These are phyloP conservation scores for Planoprotostelium fungivorum DNA, from an alignment of 78 protist genomes.

Conservation along the genomic window DNA sequence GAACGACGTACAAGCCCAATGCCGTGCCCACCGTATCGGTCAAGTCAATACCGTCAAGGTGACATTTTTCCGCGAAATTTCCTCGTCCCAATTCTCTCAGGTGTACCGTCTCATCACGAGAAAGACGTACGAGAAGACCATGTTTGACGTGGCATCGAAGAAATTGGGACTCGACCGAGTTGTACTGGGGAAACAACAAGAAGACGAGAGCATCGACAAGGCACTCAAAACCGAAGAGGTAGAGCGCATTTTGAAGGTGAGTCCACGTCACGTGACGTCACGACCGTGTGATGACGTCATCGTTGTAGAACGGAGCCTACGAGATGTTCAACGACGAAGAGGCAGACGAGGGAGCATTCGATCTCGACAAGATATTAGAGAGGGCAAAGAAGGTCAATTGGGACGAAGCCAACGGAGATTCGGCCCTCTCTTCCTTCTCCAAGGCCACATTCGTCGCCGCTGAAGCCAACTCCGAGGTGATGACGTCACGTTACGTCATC, in stretches of 20 bases:
- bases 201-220: neutral
- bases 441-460: slow-evolving; percentile 60
- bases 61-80: too few relatives aligned
- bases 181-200: slow-evolving; percentile 18
- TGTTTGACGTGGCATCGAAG: slow-evolving; percentile 77
- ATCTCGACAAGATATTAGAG: slow-evolving; percentile 72
- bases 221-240: neutral
- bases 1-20: slow-evolving; percentile 86
- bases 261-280: neutral
- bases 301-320: slow-evolving; percentile 66
- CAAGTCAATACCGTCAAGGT: slow-evolving; percentile 81
- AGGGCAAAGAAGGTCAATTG: slow-evolving; percentile 31
- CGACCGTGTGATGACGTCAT: neutral
- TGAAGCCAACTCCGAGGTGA: slow-evolving; percentile 20
- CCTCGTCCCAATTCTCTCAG: too few relatives aligned
- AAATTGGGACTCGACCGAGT: slow-evolving; percentile 79
- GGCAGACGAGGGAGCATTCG: slow-evolving; percentile 8
- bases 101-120: slow-evolving; percentile 86
- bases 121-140: slow-evolving; percentile 77
- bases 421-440: slow-evolving; percentile 37
- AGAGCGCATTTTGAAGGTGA: neutral
- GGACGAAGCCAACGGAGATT: slow-evolving; percentile 20
- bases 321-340: slow-evolving; percentile 29
- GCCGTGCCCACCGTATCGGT: slow-evolving; percentile 93
- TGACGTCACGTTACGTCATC: neutral